phyloP scores from a whole-genome alignment of 2,329 filamentous ascomycete species.

The Colletotrichum costaricense region DNA sequence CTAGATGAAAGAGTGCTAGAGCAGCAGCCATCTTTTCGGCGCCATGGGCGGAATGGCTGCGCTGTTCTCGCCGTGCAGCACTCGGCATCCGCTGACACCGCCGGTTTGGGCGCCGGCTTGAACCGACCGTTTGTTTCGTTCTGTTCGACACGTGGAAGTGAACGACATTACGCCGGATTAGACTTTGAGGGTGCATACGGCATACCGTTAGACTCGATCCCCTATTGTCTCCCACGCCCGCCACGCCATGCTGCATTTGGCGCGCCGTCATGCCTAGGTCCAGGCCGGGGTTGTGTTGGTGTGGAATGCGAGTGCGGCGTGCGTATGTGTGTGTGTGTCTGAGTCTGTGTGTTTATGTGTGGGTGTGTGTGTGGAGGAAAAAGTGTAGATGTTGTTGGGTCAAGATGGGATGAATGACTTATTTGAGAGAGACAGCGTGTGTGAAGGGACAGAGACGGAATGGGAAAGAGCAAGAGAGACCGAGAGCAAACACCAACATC shows the following conservation, averaged over 20 bases:
- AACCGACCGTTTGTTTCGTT: slow-evolving; percentile 25
- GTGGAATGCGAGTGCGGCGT: slow-evolving; percentile 37
- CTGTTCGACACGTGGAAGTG: slow-evolving; percentile 26
- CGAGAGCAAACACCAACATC: background rate
- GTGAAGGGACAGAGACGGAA: no score
- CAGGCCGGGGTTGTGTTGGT: slow-evolving; percentile 8
- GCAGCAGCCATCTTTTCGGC: background rate
- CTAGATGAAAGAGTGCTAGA: background rate
- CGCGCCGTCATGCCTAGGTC: slow-evolving; percentile 5
- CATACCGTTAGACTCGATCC: slow-evolving; percentile 3
- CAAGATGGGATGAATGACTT: slow-evolving; percentile 33
- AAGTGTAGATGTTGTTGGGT: background rate
- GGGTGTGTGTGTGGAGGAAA: background rate
- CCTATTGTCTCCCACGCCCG: slow-evolving; percentile 12
- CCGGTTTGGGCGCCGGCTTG: background rate
- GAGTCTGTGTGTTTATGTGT: slow-evolving; percentile 3
- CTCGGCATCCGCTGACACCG: background rate
- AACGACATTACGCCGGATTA: slow-evolving; percentile 8
- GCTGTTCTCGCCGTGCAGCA: background rate
- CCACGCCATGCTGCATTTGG: slow-evolving; percentile 23
- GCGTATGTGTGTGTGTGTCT: slow-evolving; percentile 1
- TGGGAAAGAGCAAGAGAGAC: background rate
- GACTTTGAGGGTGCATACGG: slow-evolving; percentile 25
- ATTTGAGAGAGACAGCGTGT: background rate
- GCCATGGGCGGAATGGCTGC: background rate